Evolutionary conservation across 106 monocot species (phyloP).

Genomic region (Posidonia australis): DNA sequence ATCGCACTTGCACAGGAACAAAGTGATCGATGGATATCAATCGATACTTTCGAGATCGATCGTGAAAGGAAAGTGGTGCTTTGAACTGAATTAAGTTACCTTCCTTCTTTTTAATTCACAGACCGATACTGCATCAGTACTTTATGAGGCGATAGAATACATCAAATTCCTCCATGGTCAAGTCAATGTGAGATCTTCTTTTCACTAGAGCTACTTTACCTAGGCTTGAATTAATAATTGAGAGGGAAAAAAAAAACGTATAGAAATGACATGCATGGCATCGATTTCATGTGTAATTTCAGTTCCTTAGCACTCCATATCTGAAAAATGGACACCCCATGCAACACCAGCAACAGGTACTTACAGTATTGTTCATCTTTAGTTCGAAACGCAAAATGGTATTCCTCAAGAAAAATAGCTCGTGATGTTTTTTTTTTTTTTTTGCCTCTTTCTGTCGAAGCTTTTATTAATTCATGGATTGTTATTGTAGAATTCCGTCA

Average conservation of each 20-base stretch:
- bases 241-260: no score
- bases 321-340: constrained; percentile 25
- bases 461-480: no score
- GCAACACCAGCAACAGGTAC: constrained; percentile 9
- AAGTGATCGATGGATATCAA: background rate
- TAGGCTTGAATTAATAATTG: background rate
- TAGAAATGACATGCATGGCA: background rate
- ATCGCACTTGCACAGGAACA: background rate
- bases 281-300: constrained; percentile 2
- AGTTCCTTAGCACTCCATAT: constrained; percentile 61
- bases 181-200: constrained; percentile 48
- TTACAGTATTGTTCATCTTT: background rate
- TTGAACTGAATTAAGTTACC: no score
- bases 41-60: constrained; percentile 8
- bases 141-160: constrained; percentile 73
- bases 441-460: background rate
- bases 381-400: background rate
- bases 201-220: background rate
- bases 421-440: background rate
- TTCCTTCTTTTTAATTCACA: constrained; percentile 14
- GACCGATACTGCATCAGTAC: constrained; percentile 90
- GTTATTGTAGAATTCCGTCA: constrained; percentile 24
- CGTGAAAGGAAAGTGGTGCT: background rate
- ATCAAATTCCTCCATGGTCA: constrained; percentile 91
- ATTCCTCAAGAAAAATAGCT: background rate